These are phyloP conservation scores for Sergeia podlipaevii DNA, from an alignment of 208 protist genomes.

Conservation along the genomic window DNA sequence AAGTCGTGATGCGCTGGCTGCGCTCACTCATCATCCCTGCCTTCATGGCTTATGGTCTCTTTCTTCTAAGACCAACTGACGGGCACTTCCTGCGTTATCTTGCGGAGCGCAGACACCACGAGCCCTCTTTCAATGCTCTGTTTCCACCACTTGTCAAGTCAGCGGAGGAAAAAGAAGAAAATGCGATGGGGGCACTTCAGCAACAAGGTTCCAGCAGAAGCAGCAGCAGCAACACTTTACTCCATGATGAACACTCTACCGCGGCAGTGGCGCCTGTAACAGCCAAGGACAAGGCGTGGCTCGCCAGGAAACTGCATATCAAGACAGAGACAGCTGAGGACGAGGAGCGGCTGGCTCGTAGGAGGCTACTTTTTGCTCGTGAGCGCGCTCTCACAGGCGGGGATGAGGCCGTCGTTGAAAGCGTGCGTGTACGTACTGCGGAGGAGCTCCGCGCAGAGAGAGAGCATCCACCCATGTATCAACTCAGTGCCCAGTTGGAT, in stretches of 20 bases:
- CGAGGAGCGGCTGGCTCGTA: constrained; percentile 33
- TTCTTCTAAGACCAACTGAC: constrained; percentile 59
- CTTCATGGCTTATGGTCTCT: constrained; percentile 53
- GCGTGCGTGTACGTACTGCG: constrained; percentile 18
- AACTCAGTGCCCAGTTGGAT: constrained; percentile 45
- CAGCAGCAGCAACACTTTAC: not conserved
- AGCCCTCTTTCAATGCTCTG: constrained; percentile 48
- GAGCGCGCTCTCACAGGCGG: constrained; percentile 23
- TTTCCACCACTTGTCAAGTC: constrained; percentile 30
- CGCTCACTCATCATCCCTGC: constrained; percentile 52
- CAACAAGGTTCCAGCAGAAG: not conserved
- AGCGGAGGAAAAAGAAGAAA: not conserved
- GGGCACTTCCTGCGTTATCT: constrained; percentile 78
- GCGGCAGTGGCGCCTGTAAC: constrained; percentile 6
- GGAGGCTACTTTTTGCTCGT: constrained; percentile 48
- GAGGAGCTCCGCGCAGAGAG: constrained; percentile 21
- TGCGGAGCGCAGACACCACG: constrained; percentile 61
- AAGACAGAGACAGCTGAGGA: constrained; percentile 23
- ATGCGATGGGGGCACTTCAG: not conserved
- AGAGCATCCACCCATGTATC: constrained; percentile 50
- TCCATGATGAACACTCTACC: not conserved
- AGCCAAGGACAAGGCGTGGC: constrained; percentile 24
- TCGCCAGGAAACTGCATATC: constrained; percentile 18
- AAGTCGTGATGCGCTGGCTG: constrained; percentile 34
- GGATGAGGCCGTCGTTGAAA: constrained; percentile 26